Evolutionary conservation across 2,329 filamentous ascomycete genomes (phyloP).

Genomic region (Fusarium papillatum): DNA sequence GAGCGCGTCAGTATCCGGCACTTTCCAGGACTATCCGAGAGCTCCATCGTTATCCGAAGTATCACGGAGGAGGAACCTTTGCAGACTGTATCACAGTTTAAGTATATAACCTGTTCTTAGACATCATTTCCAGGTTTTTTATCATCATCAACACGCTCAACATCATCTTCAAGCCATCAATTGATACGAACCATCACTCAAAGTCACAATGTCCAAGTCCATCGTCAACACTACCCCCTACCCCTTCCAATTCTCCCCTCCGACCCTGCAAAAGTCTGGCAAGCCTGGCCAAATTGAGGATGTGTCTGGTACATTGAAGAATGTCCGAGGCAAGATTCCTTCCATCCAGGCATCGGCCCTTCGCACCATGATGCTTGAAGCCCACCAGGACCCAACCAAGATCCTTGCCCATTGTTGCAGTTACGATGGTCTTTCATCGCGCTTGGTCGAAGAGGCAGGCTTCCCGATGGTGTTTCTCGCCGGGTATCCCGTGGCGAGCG

Average conservation of each 20-base stretch:
- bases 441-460: constrained; percentile 59
- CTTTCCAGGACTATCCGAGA: constrained; percentile 25
- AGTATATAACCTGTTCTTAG: not conserved
- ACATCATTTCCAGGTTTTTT: not conserved
- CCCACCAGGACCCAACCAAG: constrained; percentile 54
- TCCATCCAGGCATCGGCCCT: constrained; percentile 54
- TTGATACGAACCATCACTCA: not conserved
- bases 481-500: constrained; percentile 56
- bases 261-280: constrained; percentile 21
- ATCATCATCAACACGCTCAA: not conserved
- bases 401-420: constrained; percentile 58
- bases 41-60: constrained; percentile 4
- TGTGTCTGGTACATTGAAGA: constrained; percentile 14
- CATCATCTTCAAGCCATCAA: not conserved
- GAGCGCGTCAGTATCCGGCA: constrained; percentile 11
- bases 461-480: constrained; percentile 61
- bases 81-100: not conserved
- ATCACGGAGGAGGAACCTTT: not conserved
- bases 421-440: constrained; percentile 58
- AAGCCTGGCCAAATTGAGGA: constrained; percentile 26
- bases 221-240: constrained; percentile 49
- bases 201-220: constrained; percentile 33
- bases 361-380: constrained; percentile 56
- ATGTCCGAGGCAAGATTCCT: constrained; percentile 46
- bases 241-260: constrained; percentile 47